Conservation (phyloP, 768 basidiomycete genomes). For the Pulveroboletus sp. region DNA sequence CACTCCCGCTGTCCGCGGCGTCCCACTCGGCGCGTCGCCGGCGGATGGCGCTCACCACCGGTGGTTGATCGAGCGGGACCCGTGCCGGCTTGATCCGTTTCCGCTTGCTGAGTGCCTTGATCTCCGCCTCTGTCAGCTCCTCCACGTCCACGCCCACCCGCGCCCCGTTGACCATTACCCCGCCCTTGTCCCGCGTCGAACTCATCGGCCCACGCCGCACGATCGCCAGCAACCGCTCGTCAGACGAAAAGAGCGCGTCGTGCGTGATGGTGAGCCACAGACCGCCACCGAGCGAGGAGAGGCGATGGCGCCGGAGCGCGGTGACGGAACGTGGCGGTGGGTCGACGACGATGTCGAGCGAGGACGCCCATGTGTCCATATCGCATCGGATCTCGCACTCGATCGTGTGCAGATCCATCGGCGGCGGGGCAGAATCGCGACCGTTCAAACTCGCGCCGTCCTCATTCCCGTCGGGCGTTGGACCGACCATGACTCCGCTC, state of each 20-base stretch:
- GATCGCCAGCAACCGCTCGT: slow-evolving; percentile 71
- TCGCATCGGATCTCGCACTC: slow-evolving; percentile 93
- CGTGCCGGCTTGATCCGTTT: slow-evolving; percentile 84
- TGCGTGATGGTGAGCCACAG: slow-evolving; percentile 92
- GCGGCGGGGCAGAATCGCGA: slow-evolving; percentile 2
- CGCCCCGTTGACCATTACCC: slow-evolving; percentile 87
- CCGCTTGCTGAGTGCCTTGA: slow-evolving; percentile 75
- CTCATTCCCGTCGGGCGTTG: slow-evolving; percentile 13
- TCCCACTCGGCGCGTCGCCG: slow-evolving; percentile 72
- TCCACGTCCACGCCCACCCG: slow-evolving; percentile 83
- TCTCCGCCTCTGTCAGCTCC: slow-evolving; percentile 81
- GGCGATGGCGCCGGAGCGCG: slow-evolving; percentile 79
- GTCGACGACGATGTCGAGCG: slow-evolving; percentile 86
- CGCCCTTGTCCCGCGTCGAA: slow-evolving; percentile 67
- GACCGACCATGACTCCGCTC: not conserved
- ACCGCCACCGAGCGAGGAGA: slow-evolving; percentile 86
- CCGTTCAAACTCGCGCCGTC: slow-evolving; percentile 2
- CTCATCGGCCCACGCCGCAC: slow-evolving; percentile 65
- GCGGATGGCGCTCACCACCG: slow-evolving; percentile 67
- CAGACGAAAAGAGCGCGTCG: slow-evolving; percentile 70
- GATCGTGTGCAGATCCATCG: slow-evolving; percentile 46
- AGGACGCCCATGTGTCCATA: slow-evolving; percentile 80
- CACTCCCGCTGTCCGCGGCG: slow-evolving; percentile 42
- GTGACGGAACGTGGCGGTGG: slow-evolving; percentile 84
- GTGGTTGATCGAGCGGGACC: slow-evolving; percentile 91